These are phyloP conservation scores for Nepenthes alata DNA, from an alignment of 179 eudicot species.

Conservation along the genomic window DNA sequence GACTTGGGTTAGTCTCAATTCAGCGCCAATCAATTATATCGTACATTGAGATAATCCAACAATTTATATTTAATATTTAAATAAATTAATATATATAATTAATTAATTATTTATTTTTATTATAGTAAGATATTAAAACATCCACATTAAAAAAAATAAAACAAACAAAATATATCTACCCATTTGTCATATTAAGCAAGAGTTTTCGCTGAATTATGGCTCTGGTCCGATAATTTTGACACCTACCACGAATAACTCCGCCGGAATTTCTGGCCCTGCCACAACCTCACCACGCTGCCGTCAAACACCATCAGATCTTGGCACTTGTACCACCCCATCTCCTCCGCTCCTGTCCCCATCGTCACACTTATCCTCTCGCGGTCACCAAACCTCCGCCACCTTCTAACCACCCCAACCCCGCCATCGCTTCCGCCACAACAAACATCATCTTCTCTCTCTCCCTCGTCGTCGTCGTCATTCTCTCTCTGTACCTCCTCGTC, in stretches of 20 bases:
- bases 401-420: slow-evolving; percentile 1
- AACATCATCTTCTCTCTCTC: neutral
- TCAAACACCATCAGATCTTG: slow-evolving; percentile 45
- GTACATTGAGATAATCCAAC: too few relatives aligned
- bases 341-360: slow-evolving; percentile 32
- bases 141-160: too few relatives aligned
- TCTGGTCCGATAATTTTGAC: too few relatives aligned
- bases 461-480: slow-evolving; percentile 6
- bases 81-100: too few relatives aligned
- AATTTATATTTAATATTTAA: too few relatives aligned
- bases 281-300: slow-evolving; percentile 65
- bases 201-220: too few relatives aligned
- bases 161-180: too few relatives aligned
- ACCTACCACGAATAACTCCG: neutral
- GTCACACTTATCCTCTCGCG: slow-evolving; percentile 16
- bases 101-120: too few relatives aligned
- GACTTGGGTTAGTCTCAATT: too few relatives aligned
- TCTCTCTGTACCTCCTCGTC: slow-evolving; percentile 3
- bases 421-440: neutral
- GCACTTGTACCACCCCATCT: slow-evolving; percentile 47
- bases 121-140: too few relatives aligned
- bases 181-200: too few relatives aligned
- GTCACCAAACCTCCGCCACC: neutral
- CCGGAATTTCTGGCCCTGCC: slow-evolving; percentile 23
- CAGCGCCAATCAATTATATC: too few relatives aligned